Evolutionary conservation across 441 rosid species (phyloP), one percentile per base, ranked within the genome.

Genomic region (Iberis amara): DNA sequence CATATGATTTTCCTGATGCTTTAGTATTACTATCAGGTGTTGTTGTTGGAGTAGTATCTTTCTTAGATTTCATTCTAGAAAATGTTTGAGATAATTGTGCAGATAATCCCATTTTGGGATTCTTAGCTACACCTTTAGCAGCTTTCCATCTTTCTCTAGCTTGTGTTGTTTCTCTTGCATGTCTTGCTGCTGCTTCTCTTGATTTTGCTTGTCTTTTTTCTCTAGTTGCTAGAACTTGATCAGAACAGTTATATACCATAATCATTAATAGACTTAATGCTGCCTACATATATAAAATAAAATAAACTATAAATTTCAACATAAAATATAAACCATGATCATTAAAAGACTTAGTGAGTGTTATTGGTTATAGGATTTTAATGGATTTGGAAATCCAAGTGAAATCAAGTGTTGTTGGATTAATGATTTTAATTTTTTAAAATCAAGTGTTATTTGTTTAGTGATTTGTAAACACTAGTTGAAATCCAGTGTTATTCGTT

Each of bases 81-180:
- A 83, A 75, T 40, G 82, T 83, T 42, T 67, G 72, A 24, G 86
- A 78, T 33, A 83, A 46, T 35, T 78, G 84, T 28, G 71, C 50
- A 43, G 79, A 76, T 43, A 81, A 61, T 37, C 85, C 86, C n/a
- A 57, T 5, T 30, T 73, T 67, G 27, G 32, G 74, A 62, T 76
- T 78, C 59, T 67, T 76, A 27, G 82, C 82, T 45, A 33, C 55
- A 57, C 68, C 63, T 73, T 59, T 80, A 61, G 86, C 86, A 26
- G 38, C 30, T 70, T 80, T 78, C 86, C 90, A 80, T 57, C 79
- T 76, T 66, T 83, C 79, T 7, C 79, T 73, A 66, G 90, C 90
- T 68, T 76, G 82, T 47, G 76, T 77, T 11, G 85, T 83, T 70
- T 75, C 90, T 41, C 76, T 72, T 30, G 79, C 82, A 47, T 77